Evolutionary conservation across 179 eudicot species (phyloP).

Genomic region (Beta lomatogona): DNA sequence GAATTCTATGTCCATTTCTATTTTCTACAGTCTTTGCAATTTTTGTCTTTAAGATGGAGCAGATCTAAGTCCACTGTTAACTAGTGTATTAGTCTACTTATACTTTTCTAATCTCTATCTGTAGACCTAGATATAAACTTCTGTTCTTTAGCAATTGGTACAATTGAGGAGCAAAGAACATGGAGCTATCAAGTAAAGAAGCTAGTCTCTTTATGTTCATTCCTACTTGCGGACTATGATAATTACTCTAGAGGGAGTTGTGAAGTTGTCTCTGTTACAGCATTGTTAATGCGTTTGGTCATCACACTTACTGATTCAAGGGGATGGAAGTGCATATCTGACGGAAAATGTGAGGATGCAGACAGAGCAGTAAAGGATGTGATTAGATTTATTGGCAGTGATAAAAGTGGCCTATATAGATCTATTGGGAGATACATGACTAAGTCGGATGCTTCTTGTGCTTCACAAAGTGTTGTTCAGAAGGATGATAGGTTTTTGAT

Average conservation of each 20-base stretch:
- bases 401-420: slow-evolving; percentile 58
- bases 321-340: slow-evolving; percentile 68
- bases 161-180: slow-evolving; percentile 54
- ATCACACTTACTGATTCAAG: slow-evolving; percentile 74
- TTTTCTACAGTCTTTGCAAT: not conserved
- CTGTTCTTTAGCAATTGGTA: slow-evolving; percentile 69
- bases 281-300: slow-evolving; percentile 72
- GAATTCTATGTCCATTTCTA: not conserved
- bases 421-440: slow-evolving; percentile 66
- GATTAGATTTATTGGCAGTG: slow-evolving; percentile 63
- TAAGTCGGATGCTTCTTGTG: slow-evolving; percentile 47
- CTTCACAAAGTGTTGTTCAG: slow-evolving; percentile 40
- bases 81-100: not conserved
- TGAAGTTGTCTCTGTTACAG: slow-evolving; percentile 54
- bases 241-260: slow-evolving; percentile 33
- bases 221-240: slow-evolving; percentile 63
- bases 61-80: not conserved
- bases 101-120: slow-evolving; percentile 28
- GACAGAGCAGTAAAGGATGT: slow-evolving; percentile 56
- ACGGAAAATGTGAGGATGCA: slow-evolving; percentile 51
- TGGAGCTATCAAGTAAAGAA: slow-evolving; percentile 80
- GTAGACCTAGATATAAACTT: slow-evolving; percentile 67
- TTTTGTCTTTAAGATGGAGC: slow-evolving; percentile 1
- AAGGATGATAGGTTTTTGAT: slow-evolving; percentile 76
- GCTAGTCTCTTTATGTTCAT: slow-evolving; percentile 68